A percentile compares a stretch with the other conserved stretches of the same genome.
Conservation (phyloP, 306 rosid species). For the Pueraria montana region DNA sequence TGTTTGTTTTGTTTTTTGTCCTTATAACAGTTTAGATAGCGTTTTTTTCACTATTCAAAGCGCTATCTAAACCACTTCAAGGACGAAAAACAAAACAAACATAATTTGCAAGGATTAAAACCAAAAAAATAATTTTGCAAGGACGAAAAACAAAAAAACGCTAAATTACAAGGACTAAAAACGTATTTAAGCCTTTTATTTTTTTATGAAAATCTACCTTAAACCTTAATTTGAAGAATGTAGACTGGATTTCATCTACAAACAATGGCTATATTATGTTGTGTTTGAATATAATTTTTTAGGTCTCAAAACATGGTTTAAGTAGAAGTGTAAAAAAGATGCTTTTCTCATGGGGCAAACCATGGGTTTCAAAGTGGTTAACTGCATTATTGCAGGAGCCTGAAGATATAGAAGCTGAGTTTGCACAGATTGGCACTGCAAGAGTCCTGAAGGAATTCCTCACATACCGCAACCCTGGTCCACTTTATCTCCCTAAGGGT, state of each 20-base stretch:
- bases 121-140: too few species aligned
- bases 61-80: too few species aligned
- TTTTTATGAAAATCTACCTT: neutral
- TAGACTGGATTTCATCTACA: neutral
- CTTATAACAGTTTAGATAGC: too few species aligned
- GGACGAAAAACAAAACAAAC: too few species aligned
- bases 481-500: slow-evolving; percentile 67
- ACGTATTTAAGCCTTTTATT: too few species aligned
- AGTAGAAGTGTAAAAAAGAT: slow-evolving; percentile 9
- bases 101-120: too few species aligned
- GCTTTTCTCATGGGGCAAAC: neutral
- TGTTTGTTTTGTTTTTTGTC: too few species aligned
- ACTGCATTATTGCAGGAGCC: slow-evolving; percentile 59
- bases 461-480: slow-evolving; percentile 70
- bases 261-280: slow-evolving; percentile 3
- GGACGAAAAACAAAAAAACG: too few species aligned
- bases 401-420: slow-evolving; percentile 80
- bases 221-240: neutral
- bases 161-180: too few species aligned
- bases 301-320: slow-evolving; percentile 22
- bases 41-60: too few species aligned
- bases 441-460: slow-evolving; percentile 70
- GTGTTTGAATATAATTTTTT: neutral
- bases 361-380: slow-evolving; percentile 22
- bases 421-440: slow-evolving; percentile 70